These are phyloP conservation scores for Cryptococcus sp. DNA, from an alignment of 1,284 basidiomycete genomes.

Conservation along the genomic window DNA sequence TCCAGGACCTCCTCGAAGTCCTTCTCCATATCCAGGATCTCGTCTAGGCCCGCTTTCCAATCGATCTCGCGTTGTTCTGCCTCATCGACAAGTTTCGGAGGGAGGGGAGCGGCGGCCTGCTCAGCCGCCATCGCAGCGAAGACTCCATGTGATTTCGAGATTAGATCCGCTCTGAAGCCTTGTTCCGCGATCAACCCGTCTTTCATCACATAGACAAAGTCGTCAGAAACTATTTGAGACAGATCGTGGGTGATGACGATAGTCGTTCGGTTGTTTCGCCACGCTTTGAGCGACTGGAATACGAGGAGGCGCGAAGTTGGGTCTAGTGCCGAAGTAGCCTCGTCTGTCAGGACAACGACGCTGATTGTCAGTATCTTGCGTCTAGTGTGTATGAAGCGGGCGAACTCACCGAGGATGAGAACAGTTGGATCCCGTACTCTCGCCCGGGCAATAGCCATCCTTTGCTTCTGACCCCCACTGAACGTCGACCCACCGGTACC, in stretches of 20 bases:
- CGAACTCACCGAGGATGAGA: conserved; percentile 84
- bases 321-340: conserved; percentile 94
- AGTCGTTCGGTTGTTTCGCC: conserved; percentile 82
- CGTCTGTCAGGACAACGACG: conserved; percentile 63
- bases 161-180: conserved; percentile 78
- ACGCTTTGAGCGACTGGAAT: conserved; percentile 80
- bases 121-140: conserved; percentile 51
- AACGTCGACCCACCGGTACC: conserved; percentile 73
- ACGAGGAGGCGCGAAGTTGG: conserved; percentile 82
- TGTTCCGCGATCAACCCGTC: conserved; percentile 81
- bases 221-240: conserved; percentile 70
- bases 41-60: conserved; percentile 45
- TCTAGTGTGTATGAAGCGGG: too few species aligned
- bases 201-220: conserved; percentile 92
- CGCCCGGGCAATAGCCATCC: conserved; percentile 87
- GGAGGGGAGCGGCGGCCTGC: conserved; percentile 47
- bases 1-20: conserved; percentile 22
- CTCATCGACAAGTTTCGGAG: conserved; percentile 44
- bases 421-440: conserved; percentile 83
- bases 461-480: conserved; percentile 91
- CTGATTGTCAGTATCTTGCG: neutral
- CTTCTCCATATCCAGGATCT: conserved; percentile 48
- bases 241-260: conserved; percentile 97
- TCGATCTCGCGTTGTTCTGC: conserved; percentile 34
- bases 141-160: conserved; percentile 54